Evolutionary conservation across 306 rosid genomes (phyloP).

Genomic region (Ceratonia siliqua): DNA sequence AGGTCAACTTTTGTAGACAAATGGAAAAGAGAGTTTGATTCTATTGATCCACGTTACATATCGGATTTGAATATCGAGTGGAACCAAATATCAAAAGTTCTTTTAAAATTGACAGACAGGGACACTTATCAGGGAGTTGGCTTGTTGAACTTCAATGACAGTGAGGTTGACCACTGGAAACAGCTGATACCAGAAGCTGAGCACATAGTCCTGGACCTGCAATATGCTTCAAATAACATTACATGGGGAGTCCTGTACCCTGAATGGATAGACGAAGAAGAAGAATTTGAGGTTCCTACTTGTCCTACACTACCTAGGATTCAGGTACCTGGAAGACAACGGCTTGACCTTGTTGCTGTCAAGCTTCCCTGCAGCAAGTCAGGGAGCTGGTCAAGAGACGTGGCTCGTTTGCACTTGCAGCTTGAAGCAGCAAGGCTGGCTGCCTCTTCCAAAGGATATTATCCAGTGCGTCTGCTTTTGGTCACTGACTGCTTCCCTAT

Average conservation of each 20-base stretch:
- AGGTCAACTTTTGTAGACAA: slow-evolving; percentile 46
- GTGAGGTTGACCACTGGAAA: slow-evolving; percentile 74
- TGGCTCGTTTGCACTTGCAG: slow-evolving; percentile 86
- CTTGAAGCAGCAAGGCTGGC: slow-evolving; percentile 88
- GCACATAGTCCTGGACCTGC: slow-evolving; percentile 57
- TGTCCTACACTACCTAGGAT: slow-evolving; percentile 76
- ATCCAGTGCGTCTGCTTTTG: slow-evolving; percentile 65
- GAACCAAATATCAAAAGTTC: slow-evolving; percentile 60
- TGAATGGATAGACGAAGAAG: slow-evolving; percentile 97
- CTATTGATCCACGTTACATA: slow-evolving; percentile 53
- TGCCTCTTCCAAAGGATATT: slow-evolving; percentile 67
- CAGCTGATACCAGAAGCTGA: slow-evolving; percentile 68
- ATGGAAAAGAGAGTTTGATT: slow-evolving; percentile 41
- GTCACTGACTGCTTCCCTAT: slow-evolving; percentile 74
- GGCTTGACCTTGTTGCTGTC: slow-evolving; percentile 78
- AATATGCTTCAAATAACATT: slow-evolving; percentile 50
- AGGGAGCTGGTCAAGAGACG: slow-evolving; percentile 83
- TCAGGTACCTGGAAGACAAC: slow-evolving; percentile 62
- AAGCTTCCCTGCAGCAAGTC: slow-evolving; percentile 84
- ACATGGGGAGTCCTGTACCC: slow-evolving; percentile 82
- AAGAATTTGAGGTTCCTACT: slow-evolving; percentile 79
- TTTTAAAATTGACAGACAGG: slow-evolving; percentile 51
- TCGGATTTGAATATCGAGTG: slow-evolving; percentile 62
- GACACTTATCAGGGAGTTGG: slow-evolving; percentile 74
- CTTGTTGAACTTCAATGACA: slow-evolving; percentile 70